Evolutionary conservation across 192 early-diverging fungal species (phyloP), one percentile per base, ranked within the genome.

Genomic region (Coemansia sp.): DNA sequence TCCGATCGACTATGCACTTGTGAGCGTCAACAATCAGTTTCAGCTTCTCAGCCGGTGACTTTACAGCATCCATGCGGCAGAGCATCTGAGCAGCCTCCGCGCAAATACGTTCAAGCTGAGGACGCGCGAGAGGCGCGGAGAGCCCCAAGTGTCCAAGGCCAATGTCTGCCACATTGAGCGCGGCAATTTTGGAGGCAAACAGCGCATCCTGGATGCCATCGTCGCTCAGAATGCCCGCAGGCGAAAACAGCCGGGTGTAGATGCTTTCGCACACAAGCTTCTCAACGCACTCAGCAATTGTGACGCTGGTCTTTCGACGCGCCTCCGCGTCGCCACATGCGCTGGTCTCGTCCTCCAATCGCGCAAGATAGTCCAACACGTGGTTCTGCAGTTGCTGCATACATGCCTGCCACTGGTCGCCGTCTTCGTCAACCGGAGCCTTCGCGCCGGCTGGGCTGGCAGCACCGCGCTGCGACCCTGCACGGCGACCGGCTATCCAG

Each of bases 141-240:
- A 91, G 80, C 1, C 88, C 88, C 52, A 91, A 54, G 59, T 91
- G 86, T 2, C 78, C 80, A 9, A 89, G 71, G 10, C 75, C 70
- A 42, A 91, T 59, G 20, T 86, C 88, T 7, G 88, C 75, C 32
- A 88, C 57, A 52, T 88, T 89, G 7, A 91, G 67, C 19, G 90
- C 90, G 2, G 87, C 88, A 27, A 90, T 87, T 30, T 87, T 85
- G 60, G 87, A 87, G 21, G 85, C 86, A 23, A 89, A 67, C 51
- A 80, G 83, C 57, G 88, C 87, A 58, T 91, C 90, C 17, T 81
- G 85, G 58, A 74, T 58, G 1, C 77, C 72, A 39, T 89, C 90
- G 65, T 88, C 84, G 25, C 80, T 72, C 53, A 70, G 64, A 21
- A 27, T 23, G 10, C 31, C 36, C 30, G 21, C 31, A 0, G 78